These are phyloP conservation scores for Trametes versicolor DNA, from an alignment of 1,284 basidiomycete species.

Conservation along the genomic window DNA sequence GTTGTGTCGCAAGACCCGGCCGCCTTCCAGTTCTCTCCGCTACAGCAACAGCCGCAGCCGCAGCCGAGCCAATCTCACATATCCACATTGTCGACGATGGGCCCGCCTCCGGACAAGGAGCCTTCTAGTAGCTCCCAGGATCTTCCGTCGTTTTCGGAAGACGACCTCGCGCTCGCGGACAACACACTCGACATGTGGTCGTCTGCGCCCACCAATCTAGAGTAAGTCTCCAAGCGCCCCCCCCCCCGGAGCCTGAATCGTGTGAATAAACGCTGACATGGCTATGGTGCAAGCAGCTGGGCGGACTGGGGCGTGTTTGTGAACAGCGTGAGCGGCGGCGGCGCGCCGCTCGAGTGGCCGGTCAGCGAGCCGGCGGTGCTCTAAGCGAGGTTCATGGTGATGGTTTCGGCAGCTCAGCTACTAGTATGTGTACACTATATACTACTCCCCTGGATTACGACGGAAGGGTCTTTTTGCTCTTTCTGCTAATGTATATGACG, in stretches of 20 bases:
- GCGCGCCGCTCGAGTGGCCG: neutral
- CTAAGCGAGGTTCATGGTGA: too few relatives aligned
- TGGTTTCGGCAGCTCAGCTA: too few relatives aligned
- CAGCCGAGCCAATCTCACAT: neutral
- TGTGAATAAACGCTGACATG: too few relatives aligned
- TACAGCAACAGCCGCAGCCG: neutral
- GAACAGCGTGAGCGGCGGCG: constrained; percentile 20
- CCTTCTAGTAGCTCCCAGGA: too few relatives aligned
- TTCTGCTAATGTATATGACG: too few relatives aligned
- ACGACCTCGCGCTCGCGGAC: constrained; percentile 20
- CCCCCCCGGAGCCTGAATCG: too few relatives aligned
- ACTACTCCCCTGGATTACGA: too few relatives aligned
- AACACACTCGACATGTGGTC: constrained; percentile 23
- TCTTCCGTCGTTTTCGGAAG: constrained; percentile 4
- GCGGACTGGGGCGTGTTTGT: constrained; percentile 30
- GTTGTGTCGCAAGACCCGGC: neutral
- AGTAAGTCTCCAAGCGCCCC: too few relatives aligned
- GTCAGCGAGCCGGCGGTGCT: too few relatives aligned
- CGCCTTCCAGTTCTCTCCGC: neutral
- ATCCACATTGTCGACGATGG: neutral
- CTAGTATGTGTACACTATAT: too few relatives aligned
- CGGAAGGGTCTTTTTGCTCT: too few relatives aligned
- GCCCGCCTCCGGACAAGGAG: neutral
- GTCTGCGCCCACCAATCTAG: constrained; percentile 12
- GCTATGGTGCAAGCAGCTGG: constrained; percentile 15